Evolutionary conservation across 2,329 filamentous ascomycete genomes (phyloP).

Genomic region (Hysterium pulicare): DNA sequence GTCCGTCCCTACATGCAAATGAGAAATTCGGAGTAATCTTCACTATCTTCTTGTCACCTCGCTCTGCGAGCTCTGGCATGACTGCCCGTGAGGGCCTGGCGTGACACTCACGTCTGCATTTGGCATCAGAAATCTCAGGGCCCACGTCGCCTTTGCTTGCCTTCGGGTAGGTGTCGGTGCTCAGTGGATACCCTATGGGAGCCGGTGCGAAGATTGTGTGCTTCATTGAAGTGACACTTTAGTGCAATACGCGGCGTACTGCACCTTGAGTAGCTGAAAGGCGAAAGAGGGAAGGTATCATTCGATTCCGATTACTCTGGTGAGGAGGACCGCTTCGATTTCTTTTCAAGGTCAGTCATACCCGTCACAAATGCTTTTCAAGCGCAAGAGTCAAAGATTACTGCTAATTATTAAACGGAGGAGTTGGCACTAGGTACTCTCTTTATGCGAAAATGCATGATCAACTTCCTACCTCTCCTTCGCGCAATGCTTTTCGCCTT

Average conservation of each 20-base stretch:
- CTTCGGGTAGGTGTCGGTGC: slow-evolving; percentile 22
- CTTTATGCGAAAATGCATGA: no score
- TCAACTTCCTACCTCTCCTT: no score
- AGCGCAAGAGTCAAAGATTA: slow-evolving; percentile 31
- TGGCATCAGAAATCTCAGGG: slow-evolving; percentile 90
- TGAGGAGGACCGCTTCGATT: slow-evolving; percentile 69
- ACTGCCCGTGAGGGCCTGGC: slow-evolving; percentile 84
- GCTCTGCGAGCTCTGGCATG: slow-evolving; percentile 38
- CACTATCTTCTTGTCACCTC: slow-evolving; percentile 51
- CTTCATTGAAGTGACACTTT: slow-evolving; percentile 68
- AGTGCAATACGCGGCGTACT: slow-evolving; percentile 94
- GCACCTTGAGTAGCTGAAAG: slow-evolving; percentile 38
- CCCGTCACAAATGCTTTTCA: not conserved
- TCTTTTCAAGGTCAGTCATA: slow-evolving; percentile 49
- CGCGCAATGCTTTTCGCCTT: no score
- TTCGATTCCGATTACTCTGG: slow-evolving; percentile 94
- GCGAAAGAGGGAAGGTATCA: slow-evolving; percentile 54
- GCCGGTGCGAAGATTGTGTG: slow-evolving; percentile 92
- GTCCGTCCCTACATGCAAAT: slow-evolving; percentile 62
- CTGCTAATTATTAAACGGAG: slow-evolving; percentile 44
- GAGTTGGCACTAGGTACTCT: no score
- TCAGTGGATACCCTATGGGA: slow-evolving; percentile 68
- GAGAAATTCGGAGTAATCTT: slow-evolving; percentile 99
- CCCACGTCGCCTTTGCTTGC: slow-evolving; percentile 29
- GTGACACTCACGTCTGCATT: slow-evolving; percentile 75